Percentiles rank a stretch among this genome's conserved stretches.
These are phyloP conservation scores for Lentinula aciculospora DNA, from an alignment of 768 basidiomycete species.

Conservation along the genomic window DNA sequence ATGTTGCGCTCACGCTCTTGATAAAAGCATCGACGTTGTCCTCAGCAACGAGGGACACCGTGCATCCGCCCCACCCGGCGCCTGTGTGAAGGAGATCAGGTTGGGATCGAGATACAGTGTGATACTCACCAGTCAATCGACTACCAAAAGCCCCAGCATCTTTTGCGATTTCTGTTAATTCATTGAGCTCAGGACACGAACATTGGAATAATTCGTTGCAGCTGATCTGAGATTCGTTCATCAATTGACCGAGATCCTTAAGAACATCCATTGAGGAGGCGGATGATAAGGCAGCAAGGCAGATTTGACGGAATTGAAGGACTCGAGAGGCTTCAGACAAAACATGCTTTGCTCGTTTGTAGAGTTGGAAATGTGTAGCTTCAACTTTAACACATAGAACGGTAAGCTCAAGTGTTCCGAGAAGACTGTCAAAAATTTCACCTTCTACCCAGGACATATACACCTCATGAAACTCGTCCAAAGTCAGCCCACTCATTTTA, in stretches of 20 bases:
- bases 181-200: conserved; percentile 74
- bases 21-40: conserved; percentile 60
- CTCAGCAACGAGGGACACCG: conserved; percentile 74
- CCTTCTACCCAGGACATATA: conserved; percentile 81
- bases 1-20: conserved; percentile 48
- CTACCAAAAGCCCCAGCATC: conserved; percentile 75
- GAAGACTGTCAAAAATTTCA: conserved; percentile 16
- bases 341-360: conserved; percentile 79
- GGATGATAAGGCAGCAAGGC: conserved; percentile 29
- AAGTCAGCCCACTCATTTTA: conserved; percentile 49
- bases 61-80: conserved; percentile 91
- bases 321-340: conserved; percentile 78
- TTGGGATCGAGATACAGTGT: not conserved
- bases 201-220: conserved; percentile 71
- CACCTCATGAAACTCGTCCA: conserved; percentile 52
- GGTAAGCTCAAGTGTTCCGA: not conserved
- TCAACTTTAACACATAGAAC: conserved; percentile 45
- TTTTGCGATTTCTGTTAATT: conserved; percentile 57
- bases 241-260: conserved; percentile 6
- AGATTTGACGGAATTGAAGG: conserved; percentile 67
- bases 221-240: conserved; percentile 65
- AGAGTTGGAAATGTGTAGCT: conserved; percentile 75
- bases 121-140: conserved; percentile 66
- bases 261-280: conserved; percentile 1
- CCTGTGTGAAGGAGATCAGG: conserved; percentile 32